phyloP scores from a whole-genome alignment of 495 filamentous ascomycete genomes.

The Neurospora discreta region DNA sequence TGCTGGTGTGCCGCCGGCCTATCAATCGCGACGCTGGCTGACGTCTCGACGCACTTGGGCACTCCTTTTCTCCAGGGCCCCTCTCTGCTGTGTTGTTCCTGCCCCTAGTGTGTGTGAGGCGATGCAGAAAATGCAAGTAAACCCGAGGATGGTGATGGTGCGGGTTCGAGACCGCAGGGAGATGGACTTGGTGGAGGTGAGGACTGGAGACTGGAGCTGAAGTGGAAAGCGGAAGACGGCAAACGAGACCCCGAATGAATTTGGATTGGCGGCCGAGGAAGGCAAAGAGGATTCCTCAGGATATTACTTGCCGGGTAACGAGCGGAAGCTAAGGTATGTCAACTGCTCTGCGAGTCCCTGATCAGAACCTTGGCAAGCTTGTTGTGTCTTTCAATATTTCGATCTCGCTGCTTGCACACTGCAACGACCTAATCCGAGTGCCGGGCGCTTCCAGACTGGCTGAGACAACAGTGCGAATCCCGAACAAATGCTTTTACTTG shows the following conservation, averaged over 20 bases:
- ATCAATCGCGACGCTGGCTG: neutral
- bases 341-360: neutral
- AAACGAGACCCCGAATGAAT: neutral
- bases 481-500: neutral
- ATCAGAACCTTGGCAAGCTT: neutral
- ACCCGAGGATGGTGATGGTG: neutral
- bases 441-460: slow-evolving; percentile 6
- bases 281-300: neutral
- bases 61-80: neutral
- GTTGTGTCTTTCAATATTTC: neutral
- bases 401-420: neutral
- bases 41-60: neutral
- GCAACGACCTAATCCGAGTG: neutral
- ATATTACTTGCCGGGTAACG: neutral
- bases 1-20: neutral
- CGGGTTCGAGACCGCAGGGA: neutral
- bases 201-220: too few species aligned
- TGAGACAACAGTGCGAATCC: slow-evolving; percentile 11
- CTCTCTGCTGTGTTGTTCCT: neutral
- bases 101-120: neutral
- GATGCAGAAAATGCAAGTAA: neutral
- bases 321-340: neutral
- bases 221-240: slow-evolving; percentile 1
- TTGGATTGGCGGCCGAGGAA: neutral
- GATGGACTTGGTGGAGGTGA: neutral